phyloP scores from a whole-genome alignment of 331 rosid genomes.

The Rhamnella rubrinervis region DNA sequence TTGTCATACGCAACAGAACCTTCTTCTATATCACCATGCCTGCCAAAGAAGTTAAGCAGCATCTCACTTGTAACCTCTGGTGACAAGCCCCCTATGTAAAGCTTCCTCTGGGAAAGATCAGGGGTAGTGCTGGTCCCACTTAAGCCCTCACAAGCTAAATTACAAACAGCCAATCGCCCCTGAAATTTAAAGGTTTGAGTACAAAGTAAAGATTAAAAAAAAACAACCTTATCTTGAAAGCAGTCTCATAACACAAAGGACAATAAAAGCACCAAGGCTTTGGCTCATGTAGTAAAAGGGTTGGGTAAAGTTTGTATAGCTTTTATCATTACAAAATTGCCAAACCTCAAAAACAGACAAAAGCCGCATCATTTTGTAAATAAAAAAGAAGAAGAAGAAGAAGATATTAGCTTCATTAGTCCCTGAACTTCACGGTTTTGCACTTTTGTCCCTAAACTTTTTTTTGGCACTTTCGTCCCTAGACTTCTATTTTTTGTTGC shows the following conservation, averaged over 20 bases:
- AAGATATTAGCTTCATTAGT: too few species aligned
- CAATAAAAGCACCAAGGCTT: too few species aligned
- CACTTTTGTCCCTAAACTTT: too few species aligned
- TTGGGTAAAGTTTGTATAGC: too few species aligned
- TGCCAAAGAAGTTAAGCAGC: constrained; percentile 53
- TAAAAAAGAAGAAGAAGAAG: too few species aligned
- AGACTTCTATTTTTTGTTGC: too few species aligned
- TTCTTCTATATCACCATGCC: constrained; percentile 80
- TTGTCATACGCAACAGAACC: constrained; percentile 81
- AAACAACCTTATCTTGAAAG: background rate
- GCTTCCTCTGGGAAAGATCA: constrained; percentile 76
- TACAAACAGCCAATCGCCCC: constrained; percentile 77
- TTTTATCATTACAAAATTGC: too few species aligned
- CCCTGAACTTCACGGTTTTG: too few species aligned
- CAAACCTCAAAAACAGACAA: too few species aligned
- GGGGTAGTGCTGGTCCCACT: constrained; percentile 57
- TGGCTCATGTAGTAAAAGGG: too few species aligned
- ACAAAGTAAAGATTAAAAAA: background rate
- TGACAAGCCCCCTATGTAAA: constrained; percentile 72
- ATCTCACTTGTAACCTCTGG: constrained; percentile 69
- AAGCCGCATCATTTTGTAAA: too few species aligned
- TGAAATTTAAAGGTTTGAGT: constrained; percentile 23
- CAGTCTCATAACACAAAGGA: background rate
- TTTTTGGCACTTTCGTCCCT: too few species aligned
- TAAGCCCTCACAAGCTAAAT: constrained; percentile 66